These are phyloP conservation scores for Cucurbitaria berberidis DNA, from an alignment of 2,329 filamentous ascomycete genomes.

Conservation along the genomic window DNA sequence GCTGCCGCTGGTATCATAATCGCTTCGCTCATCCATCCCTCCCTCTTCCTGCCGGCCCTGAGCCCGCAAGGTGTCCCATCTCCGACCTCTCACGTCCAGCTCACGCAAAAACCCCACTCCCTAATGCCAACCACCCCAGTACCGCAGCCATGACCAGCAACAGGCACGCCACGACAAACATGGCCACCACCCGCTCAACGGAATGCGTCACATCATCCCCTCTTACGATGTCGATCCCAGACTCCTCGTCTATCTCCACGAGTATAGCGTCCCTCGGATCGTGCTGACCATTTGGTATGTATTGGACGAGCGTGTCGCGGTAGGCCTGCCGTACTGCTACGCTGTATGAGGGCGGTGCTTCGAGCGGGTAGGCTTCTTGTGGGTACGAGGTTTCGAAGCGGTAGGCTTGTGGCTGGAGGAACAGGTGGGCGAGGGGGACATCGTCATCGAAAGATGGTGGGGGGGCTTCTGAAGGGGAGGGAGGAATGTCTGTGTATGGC, in stretches of 20 bases:
- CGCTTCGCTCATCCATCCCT: too few relatives aligned
- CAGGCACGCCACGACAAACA: conserved; percentile 28
- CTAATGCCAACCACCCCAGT: conserved; percentile 24
- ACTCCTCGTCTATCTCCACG: conserved; percentile 12
- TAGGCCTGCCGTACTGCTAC: conserved; percentile 33
- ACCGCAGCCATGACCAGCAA: conserved; percentile 28
- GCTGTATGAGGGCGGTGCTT: conserved; percentile 37
- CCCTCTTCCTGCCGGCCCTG: too few relatives aligned
- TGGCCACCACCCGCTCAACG: conserved; percentile 34
- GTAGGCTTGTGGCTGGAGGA: conserved; percentile 13
- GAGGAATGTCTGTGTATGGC: conserved; percentile 10
- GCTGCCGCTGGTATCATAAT: background rate
- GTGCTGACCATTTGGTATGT: conserved; percentile 17
- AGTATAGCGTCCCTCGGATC: background rate
- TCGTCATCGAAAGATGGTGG: conserved; percentile 26
- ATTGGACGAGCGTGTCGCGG: conserved; percentile 33
- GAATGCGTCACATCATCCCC: conserved; percentile 32
- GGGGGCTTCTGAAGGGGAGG: conserved; percentile 1
- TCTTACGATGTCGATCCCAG: conserved; percentile 12
- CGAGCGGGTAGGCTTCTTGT: conserved; percentile 21
- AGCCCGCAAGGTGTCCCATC: background rate
- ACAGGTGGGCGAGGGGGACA: conserved; percentile 37
- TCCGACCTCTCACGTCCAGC: background rate
- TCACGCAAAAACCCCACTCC: conserved; percentile 7
- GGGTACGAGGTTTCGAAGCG: background rate